Conservation (phyloP, 139 green algal genomes). For the Parachlorella kessleri region DNA sequence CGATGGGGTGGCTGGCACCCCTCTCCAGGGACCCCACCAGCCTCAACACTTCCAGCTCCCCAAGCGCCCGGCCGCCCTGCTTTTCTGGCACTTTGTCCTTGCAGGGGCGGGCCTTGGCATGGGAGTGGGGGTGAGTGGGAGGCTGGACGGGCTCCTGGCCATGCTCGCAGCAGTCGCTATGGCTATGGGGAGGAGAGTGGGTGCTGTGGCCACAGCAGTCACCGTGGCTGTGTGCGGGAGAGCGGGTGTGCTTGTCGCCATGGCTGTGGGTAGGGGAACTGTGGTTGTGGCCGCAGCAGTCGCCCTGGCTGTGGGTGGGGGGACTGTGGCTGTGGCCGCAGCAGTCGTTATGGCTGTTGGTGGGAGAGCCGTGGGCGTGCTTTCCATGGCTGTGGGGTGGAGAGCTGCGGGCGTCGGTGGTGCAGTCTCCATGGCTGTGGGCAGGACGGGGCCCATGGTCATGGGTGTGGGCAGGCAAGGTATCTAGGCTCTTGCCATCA, state of each 20-base stretch:
- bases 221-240: no score
- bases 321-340: neutral
- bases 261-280: neutral
- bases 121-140: no score
- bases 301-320: neutral
- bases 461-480: neutral
- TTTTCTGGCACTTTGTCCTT: no score
- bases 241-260: neutral
- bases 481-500: neutral
- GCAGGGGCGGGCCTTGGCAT: no score
- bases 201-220: neutral
- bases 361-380: neutral
- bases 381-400: neutral
- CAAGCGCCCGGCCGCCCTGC: no score
- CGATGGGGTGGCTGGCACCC: conserved; percentile 57
- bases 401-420: neutral
- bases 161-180: no score
- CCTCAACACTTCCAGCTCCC: conserved; percentile 12
- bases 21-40: conserved; percentile 46
- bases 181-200: neutral
- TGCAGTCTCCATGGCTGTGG: neutral
- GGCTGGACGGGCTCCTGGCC: no score
- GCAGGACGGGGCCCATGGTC: neutral
- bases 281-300: neutral
- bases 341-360: no score